phyloP scores from a whole-genome alignment of 2,329 filamentous ascomycete genomes.

The Tolypocladium endophyticum region DNA sequence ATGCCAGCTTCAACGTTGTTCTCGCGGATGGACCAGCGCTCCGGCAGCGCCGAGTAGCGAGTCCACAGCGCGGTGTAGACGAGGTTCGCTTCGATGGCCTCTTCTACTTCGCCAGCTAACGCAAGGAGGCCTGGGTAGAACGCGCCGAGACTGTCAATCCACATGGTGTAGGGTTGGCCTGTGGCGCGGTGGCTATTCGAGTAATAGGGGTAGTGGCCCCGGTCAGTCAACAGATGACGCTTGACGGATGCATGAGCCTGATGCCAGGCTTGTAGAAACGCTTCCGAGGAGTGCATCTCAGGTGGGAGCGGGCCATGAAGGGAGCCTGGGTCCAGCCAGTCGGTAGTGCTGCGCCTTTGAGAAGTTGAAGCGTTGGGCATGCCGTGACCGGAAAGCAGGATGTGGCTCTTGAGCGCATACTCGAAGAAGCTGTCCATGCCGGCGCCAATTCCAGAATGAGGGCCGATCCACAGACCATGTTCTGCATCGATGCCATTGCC shows the following conservation, averaged over 20 bases:
- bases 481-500: constrained; percentile 90
- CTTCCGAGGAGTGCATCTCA: constrained; percentile 60
- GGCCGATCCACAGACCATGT: constrained; percentile 76
- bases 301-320: constrained; percentile 49
- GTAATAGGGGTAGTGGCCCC: constrained; percentile 77
- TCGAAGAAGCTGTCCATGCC: constrained; percentile 98
- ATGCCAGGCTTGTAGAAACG: constrained; percentile 76
- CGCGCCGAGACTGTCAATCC: constrained; percentile 92
- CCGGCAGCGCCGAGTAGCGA: constrained; percentile 83
- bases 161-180: constrained; percentile 78
- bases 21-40: constrained; percentile 83
- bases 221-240: constrained; percentile 75
- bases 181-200: constrained; percentile 82
- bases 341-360: constrained; percentile 28
- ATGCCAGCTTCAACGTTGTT: constrained; percentile 78
- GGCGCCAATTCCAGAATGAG: constrained; percentile 88
- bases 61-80: constrained; percentile 92
- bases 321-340: constrained; percentile 53
- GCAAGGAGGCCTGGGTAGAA: constrained; percentile 88
- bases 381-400: constrained; percentile 71
- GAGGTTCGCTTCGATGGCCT: constrained; percentile 81
- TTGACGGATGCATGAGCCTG: constrained; percentile 80
- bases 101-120: constrained; percentile 79
- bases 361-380: constrained; percentile 36
- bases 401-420: constrained; percentile 90